Evolutionary conservation across 306 rosid species (phyloP), one percentile per base, ranked within the genome.

Genomic region (Casuarina cunninghamiana): DNA sequence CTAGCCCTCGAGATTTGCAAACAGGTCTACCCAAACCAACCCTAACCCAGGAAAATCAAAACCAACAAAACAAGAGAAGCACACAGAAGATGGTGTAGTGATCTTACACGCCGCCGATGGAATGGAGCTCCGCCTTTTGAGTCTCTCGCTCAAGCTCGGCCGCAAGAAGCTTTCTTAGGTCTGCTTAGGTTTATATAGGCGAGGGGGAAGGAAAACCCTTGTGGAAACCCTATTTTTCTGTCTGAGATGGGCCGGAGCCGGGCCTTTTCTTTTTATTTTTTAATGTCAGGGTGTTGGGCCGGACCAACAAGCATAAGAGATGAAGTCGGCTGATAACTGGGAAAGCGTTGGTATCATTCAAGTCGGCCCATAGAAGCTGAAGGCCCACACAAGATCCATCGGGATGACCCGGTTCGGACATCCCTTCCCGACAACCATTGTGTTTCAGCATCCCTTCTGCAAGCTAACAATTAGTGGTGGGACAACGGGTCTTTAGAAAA

Each of bases 91-190:
- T 7, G 13, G 35, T 7, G 50, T 8, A 1, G 13, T 9, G 37
- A 67, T 9, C 32, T 42, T 67, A 3, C 71, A 67, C 11, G 35
- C 49, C 32, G 71, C 50, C 37, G 32, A 67, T 12, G 32, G 42
- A 42, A 61, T 35, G 38, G 58, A 80, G 32, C 9, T 53, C 46
- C 77, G 45, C 80, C 77, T 16, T 9, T 42, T 26, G 51, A 16
- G 3, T 41, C 48, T 17, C 48, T 66, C 71, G 17, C 49, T 66
- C 46, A 7, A 0, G 16, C 71, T 41, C 35, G 35, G 50, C 49
- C 71, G 71, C 49, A 17, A 3, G 71, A 1, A 67, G 50, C 35
- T 41, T 10, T 42, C 6, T 67, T 17, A 67, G 50, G 71, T 49
- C 42, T 41, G 16, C 50, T 3, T 43, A 6, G 50, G 32, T 67